Evolutionary conservation across 345 rosid species (phyloP).

Genomic region (Erucastrum elatum): DNA sequence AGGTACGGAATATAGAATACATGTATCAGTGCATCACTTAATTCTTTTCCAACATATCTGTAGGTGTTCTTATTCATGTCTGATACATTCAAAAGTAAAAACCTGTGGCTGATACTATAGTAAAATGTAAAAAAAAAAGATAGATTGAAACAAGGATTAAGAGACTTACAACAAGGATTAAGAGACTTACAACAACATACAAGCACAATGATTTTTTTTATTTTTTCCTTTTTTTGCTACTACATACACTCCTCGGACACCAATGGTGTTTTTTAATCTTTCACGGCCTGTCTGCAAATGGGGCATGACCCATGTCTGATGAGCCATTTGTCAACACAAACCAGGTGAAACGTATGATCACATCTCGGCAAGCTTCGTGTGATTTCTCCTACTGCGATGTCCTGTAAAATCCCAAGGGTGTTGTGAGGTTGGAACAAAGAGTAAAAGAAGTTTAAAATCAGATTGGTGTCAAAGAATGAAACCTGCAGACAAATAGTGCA

Average conservation of each 20-base stretch:
- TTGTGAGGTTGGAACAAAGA: not conserved
- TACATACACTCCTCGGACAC: slow-evolving; percentile 26
- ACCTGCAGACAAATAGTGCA: slow-evolving; percentile 78
- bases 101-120: slow-evolving; percentile 8
- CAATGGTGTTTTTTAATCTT: slow-evolving; percentile 21
- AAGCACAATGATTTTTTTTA: not conserved
- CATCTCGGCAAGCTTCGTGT: slow-evolving; percentile 69
- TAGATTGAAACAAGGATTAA: not conserved
- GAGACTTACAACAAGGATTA: not conserved
- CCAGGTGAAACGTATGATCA: slow-evolving; percentile 68
- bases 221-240: slow-evolving; percentile 22
- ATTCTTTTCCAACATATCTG: slow-evolving; percentile 12
- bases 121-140: not conserved
- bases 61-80: slow-evolving; percentile 21
- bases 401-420: slow-evolving; percentile 43
- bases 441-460: not conserved
- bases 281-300: slow-evolving; percentile 65
- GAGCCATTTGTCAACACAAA: slow-evolving; percentile 88
- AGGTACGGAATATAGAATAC: slow-evolving; percentile 7
- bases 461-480: not conserved
- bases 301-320: slow-evolving; percentile 73
- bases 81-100: slow-evolving; percentile 30
- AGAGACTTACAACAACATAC: slow-evolving; percentile 28
- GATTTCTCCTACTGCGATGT: slow-evolving; percentile 59
- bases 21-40: slow-evolving; percentile 9